phyloP scores from a whole-genome alignment of 352 stramenopile species.

The Phytopythium vexans region DNA sequence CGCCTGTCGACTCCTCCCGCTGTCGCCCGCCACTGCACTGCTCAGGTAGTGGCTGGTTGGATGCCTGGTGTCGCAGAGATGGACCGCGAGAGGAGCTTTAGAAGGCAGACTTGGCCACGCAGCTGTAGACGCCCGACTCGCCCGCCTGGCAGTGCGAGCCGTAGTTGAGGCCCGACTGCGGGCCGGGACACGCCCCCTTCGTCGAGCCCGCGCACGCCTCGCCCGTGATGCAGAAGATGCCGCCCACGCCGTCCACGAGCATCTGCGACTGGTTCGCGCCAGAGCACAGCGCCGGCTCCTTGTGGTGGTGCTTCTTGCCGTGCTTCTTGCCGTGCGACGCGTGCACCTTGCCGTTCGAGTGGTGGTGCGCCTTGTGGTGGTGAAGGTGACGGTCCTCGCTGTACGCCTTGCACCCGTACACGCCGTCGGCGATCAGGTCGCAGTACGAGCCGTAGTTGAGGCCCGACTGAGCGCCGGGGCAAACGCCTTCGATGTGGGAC shows the following conservation, averaged over 20 bases:
- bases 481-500: constrained; percentile 9
- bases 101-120: constrained; percentile 14
- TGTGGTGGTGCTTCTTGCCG: constrained; percentile 5
- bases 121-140: constrained; percentile 31
- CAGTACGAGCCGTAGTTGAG: constrained; percentile 19
- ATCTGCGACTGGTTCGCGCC: constrained; percentile 14
- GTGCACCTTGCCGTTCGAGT: neutral
- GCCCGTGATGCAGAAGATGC: constrained; percentile 14
- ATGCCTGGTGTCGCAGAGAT: too few relatives aligned
- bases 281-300: neutral
- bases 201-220: constrained; percentile 9
- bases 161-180: constrained; percentile 10
- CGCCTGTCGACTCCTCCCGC: too few relatives aligned
- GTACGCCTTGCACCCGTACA: constrained; percentile 29
- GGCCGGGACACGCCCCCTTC: constrained; percentile 8
- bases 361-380: neutral
- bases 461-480: constrained; percentile 9
- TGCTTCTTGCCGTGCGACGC: constrained; percentile 6
- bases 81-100: too few relatives aligned
- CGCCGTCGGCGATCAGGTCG: constrained; percentile 7
- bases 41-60: too few relatives aligned
- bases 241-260: constrained; percentile 17
- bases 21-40: too few relatives aligned
- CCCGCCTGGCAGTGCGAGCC: constrained; percentile 14
- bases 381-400: too few relatives aligned